Conservation (phyloP, 2,329 filamentous ascomycete species). For the Pseudogymnoascus sp. region DNA sequence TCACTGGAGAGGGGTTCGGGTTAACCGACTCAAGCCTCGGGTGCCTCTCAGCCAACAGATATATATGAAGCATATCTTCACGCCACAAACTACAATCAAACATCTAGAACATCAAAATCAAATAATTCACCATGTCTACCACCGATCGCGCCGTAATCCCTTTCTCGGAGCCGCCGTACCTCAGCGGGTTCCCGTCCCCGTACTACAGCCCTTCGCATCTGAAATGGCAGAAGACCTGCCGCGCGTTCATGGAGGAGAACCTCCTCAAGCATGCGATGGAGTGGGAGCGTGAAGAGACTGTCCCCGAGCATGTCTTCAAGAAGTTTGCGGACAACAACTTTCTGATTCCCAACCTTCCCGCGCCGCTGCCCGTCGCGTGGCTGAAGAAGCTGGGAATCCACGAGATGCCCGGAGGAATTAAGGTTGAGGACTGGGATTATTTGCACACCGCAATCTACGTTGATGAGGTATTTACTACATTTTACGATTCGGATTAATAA, state of each 20-base stretch:
- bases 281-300: constrained; percentile 55
- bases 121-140: background rate
- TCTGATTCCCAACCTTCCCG: constrained; percentile 62
- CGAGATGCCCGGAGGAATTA: constrained; percentile 57
- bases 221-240: constrained; percentile 60
- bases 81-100: background rate
- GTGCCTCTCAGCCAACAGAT: background rate
- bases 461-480: background rate
- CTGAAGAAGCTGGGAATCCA: constrained; percentile 58
- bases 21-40: background rate
- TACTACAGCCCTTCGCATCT: constrained; percentile 62
- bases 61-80: background rate
- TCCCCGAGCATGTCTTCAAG: constrained; percentile 57
- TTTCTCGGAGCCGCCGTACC: constrained; percentile 67
- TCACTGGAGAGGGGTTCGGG: background rate
- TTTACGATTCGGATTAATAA: background rate
- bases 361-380: constrained; percentile 62
- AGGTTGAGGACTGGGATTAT: constrained; percentile 68
- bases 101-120: background rate
- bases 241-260: constrained; percentile 58
- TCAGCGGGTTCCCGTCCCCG: constrained; percentile 61
- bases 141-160: constrained; percentile 39
- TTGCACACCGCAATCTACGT: constrained; percentile 55
- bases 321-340: constrained; percentile 61
- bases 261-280: constrained; percentile 56